Evolutionary conservation across 371 early-diverging fungal species (phyloP).

Genomic region (Mortierella sp.): DNA sequence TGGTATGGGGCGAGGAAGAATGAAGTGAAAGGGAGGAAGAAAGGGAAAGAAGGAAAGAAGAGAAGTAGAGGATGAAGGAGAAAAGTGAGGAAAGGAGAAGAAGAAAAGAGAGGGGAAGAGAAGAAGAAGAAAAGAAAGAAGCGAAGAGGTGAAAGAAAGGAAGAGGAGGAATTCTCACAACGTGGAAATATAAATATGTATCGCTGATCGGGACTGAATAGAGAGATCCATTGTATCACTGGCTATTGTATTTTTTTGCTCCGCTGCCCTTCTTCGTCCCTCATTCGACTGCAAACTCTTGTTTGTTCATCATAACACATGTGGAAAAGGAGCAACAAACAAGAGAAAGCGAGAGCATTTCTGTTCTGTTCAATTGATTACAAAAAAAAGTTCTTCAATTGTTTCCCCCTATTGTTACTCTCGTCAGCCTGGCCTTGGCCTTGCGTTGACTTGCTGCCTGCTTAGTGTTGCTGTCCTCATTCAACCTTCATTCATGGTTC

Average conservation of each 20-base stretch:
- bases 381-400: not conserved
- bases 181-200: slow-evolving; percentile 1
- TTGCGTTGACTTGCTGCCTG: too few species aligned
- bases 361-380: too few species aligned
- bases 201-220: not conserved
- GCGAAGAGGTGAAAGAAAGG: not conserved
- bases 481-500: too few species aligned
- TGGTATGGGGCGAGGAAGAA: not conserved
- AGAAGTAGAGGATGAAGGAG: not conserved
- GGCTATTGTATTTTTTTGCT: not conserved
- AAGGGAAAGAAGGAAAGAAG: not conserved
- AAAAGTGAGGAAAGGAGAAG: too few species aligned
- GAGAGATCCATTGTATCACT: not conserved
- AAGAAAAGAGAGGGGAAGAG: not conserved
- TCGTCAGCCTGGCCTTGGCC: too few species aligned
- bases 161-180: not conserved
- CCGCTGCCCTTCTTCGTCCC: not conserved
- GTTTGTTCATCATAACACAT: not conserved
- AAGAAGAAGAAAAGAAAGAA: not conserved
- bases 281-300: not conserved
- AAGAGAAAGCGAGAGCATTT: not conserved
- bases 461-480: too few species aligned
- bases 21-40: slow-evolving; percentile 9
- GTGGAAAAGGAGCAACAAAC: not conserved
- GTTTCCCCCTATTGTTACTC: not conserved